Evolutionary conservation across 169 alveolate genomes (phyloP).

Genomic region (Eimeria sp.): DNA sequence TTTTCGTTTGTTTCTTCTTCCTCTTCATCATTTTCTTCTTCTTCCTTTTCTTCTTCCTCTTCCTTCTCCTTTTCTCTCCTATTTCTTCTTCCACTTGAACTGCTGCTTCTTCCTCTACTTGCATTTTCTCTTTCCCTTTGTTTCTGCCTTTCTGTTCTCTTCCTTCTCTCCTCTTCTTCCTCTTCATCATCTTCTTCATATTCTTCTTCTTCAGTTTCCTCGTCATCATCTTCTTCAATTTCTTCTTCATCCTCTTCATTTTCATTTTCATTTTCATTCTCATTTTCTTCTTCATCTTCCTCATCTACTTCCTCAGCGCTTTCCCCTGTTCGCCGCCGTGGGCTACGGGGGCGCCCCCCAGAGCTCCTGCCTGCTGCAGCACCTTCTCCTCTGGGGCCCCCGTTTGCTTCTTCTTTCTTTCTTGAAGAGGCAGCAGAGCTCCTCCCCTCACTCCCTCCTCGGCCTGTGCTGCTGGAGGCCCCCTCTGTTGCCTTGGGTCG

Average conservation of each 20-base stretch:
- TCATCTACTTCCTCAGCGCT: not conserved
- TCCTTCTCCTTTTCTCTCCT: too few species aligned
- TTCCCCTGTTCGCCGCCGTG: constrained; percentile 20
- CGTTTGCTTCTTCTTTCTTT: not conserved
- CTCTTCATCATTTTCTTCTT: constrained; percentile 1
- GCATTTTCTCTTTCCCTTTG: too few species aligned
- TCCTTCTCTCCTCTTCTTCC: too few species aligned
- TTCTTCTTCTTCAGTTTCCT: too few species aligned
- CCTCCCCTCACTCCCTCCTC: not conserved
- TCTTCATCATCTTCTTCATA: too few species aligned
- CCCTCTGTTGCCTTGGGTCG: not conserved
- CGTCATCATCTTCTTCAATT: too few species aligned
- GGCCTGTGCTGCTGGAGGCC: not conserved
- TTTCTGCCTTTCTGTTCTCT: too few species aligned
- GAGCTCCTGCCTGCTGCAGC: not conserved
- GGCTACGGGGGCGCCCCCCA: not conserved
- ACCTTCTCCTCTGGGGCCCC: not conserved
- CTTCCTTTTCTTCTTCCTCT: too few species aligned
- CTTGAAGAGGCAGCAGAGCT: not conserved
- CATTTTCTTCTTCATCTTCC: not conserved
- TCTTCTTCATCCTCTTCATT: too few species aligned
- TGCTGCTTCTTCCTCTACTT: too few species aligned
- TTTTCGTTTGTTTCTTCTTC: not conserved
- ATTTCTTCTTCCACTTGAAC: too few species aligned
- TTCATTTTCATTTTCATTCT: too few species aligned